These are phyloP conservation scores for Amanita molliuscula DNA, from an alignment of 768 basidiomycete species.

Conservation along the genomic window DNA sequence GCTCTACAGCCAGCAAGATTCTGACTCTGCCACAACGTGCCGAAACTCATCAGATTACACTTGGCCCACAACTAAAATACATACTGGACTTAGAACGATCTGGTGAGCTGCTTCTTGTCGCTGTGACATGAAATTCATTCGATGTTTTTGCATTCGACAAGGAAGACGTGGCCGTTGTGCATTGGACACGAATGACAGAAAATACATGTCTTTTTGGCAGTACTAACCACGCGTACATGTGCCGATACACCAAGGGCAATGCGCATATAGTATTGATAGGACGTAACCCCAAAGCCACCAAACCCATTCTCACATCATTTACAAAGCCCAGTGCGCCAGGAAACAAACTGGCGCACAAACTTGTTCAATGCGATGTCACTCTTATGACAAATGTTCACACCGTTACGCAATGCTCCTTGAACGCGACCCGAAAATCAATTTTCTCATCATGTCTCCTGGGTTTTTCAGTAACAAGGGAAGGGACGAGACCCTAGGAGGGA, in stretches of 20 bases:
- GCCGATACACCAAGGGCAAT: constrained; percentile 29
- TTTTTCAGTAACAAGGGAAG: constrained; percentile 25
- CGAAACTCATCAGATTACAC: too few species aligned
- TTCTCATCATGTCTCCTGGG: constrained; percentile 37
- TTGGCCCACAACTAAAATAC: too few species aligned
- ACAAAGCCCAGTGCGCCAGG: constrained; percentile 17
- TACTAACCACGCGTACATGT: too few species aligned
- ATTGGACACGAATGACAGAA: background rate
- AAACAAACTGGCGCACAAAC: constrained; percentile 24
- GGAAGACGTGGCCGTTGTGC: background rate
- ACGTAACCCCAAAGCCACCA: constrained; percentile 37
- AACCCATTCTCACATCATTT: constrained; percentile 31
- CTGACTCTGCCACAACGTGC: too few species aligned
- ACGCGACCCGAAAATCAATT: constrained; percentile 38
- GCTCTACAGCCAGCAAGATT: too few species aligned
- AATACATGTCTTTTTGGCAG: background rate
- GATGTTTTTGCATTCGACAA: background rate
- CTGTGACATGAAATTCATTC: too few species aligned
- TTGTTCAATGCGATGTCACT: constrained; percentile 43
- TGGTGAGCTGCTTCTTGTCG: too few species aligned
- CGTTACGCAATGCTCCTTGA: constrained; percentile 17
- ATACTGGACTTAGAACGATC: too few species aligned
- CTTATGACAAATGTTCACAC: constrained; percentile 40
- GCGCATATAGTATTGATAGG: constrained; percentile 44
- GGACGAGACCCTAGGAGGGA: constrained; percentile 33